A percentile compares a stretch with the other conserved stretches of the same genome.
Conservation (phyloP, 169 alveolate species). For the Plasmodium falciparum region DNA sequence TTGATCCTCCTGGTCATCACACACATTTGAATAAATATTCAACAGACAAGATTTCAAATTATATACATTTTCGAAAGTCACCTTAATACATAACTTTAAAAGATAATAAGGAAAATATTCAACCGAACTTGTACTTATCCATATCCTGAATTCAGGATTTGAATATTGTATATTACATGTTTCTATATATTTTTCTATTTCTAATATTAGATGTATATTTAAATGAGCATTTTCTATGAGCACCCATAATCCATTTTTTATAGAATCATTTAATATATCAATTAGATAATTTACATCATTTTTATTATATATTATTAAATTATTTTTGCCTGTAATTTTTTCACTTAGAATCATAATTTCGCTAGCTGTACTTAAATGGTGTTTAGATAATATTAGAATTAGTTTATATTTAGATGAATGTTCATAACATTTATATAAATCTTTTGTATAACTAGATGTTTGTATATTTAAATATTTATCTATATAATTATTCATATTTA, state of each 20-base stretch:
- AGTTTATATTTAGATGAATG: constrained; percentile 70
- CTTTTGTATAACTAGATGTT: constrained; percentile 56
- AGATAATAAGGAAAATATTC: constrained; percentile 57
- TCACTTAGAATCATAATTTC: constrained; percentile 69
- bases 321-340: constrained; percentile 68
- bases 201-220: constrained; percentile 59
- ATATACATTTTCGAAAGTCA: constrained; percentile 63
- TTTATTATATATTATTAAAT: constrained; percentile 65
- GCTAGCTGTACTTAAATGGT: constrained; percentile 59
- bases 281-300: constrained; percentile 46
- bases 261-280: constrained; percentile 67
- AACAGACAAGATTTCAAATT: constrained; percentile 56
- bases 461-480: constrained; percentile 41
- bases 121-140: constrained; percentile 73
- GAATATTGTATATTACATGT: constrained; percentile 66
- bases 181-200: constrained; percentile 74
- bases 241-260: constrained; percentile 75
- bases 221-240: constrained; percentile 75
- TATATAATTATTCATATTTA: constrained; percentile 68
- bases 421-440: constrained; percentile 71
- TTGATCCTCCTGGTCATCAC: constrained; percentile 15
- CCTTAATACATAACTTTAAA: constrained; percentile 59
- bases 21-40: constrained; percentile 41
- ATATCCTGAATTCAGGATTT: constrained; percentile 74
- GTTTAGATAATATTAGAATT: constrained; percentile 49